phyloP scores from a whole-genome alignment of 2,329 filamentous ascomycete species.

The Fusarium pseudonygamai region DNA sequence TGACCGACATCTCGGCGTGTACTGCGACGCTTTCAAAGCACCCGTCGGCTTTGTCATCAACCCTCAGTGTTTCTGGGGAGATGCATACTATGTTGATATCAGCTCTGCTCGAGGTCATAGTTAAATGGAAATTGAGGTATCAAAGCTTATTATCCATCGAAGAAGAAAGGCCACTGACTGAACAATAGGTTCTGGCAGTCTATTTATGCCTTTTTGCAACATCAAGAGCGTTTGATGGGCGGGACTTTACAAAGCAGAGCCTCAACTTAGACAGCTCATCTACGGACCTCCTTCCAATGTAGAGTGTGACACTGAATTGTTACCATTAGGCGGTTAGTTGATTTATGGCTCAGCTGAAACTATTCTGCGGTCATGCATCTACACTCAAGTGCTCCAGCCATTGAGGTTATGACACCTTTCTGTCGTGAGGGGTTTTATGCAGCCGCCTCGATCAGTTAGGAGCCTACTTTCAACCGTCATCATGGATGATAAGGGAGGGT shows the following conservation, averaged over 20 bases:
- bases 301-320: not conserved
- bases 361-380: not conserved
- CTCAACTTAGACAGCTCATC: not conserved
- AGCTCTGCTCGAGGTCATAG: not conserved
- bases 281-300: too few relatives aligned
- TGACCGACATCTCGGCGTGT: too few relatives aligned
- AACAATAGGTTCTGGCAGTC: too few relatives aligned
- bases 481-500: accelerated
- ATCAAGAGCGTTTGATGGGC: not conserved
- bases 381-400: not conserved
- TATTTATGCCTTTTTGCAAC: not conserved
- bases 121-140: not conserved
- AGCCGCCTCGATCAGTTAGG: not conserved
- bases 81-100: too few relatives aligned
- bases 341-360: not conserved
- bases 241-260: not conserved
- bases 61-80: too few relatives aligned
- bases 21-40: too few relatives aligned
- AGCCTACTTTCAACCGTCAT: not conserved
- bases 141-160: not conserved
- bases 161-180: accelerated
- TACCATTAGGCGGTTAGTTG: not conserved
- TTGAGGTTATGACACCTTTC: not conserved
- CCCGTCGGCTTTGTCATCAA: too few relatives aligned
- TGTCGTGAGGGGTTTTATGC: not conserved